Evolutionary conservation across 2,329 filamentous ascomycete species (phyloP).

Genomic region (Colletotrichum sp.): DNA sequence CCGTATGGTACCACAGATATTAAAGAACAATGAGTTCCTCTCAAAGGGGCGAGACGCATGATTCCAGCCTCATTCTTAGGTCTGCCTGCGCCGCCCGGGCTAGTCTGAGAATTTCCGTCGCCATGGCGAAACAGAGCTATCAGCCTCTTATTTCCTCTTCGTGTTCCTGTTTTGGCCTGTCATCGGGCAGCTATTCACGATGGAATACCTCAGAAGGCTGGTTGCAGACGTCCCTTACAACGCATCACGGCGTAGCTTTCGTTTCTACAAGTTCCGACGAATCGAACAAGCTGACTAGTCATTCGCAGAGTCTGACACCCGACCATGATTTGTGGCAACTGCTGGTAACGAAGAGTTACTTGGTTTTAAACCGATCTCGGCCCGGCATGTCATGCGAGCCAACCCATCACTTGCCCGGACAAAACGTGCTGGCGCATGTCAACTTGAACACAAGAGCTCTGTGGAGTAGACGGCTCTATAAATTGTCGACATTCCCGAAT

Average conservation of each 20-base stretch:
- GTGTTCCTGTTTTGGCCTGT: not conserved
- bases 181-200: not conserved
- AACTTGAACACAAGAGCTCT: accelerated
- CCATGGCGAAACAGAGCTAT: not conserved
- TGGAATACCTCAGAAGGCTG: not conserved
- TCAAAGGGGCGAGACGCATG: accelerated
- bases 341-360: not conserved
- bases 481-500: not conserved
- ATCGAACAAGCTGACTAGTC: not conserved
- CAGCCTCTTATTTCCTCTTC: not conserved
- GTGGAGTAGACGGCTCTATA: not conserved
- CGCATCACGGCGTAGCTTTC: not conserved
- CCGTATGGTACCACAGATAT: not conserved
- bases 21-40: accelerated
- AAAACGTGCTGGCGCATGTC: not conserved
- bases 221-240: not conserved
- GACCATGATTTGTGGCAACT: not conserved
- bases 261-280: not conserved
- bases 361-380: not conserved
- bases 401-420: not conserved
- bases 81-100: not conserved
- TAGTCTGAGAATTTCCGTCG: accelerated
- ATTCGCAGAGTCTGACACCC: not conserved
- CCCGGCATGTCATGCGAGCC: not conserved
- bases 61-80: not conserved